These are phyloP conservation scores for Cenchrus purpureus DNA, from an alignment of 176 grass and related monocot genomes.

Conservation along the genomic window DNA sequence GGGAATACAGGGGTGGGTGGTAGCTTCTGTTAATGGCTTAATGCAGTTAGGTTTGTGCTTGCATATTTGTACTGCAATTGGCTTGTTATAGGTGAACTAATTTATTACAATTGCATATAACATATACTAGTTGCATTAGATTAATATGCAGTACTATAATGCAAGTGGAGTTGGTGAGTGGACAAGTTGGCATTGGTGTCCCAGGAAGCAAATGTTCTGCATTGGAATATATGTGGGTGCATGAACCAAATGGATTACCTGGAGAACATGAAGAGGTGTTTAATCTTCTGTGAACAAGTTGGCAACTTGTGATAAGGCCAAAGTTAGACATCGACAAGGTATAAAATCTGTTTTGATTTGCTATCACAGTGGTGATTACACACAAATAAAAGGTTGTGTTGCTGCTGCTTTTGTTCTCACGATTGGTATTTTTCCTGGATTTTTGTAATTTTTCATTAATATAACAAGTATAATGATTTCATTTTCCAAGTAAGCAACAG, in stretches of 20 bases:
- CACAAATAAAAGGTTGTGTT: background rate
- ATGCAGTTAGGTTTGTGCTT: background rate
- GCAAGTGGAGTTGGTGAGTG: constrained; percentile 33
- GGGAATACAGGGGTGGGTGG: background rate
- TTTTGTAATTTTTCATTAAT: background rate
- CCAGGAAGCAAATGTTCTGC: constrained; percentile 21
- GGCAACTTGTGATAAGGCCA: constrained; percentile 3
- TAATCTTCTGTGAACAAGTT: constrained; percentile 29
- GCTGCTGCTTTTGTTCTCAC: background rate
- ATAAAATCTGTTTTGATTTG: background rate
- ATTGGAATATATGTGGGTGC: constrained; percentile 42
- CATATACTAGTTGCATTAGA: constrained; percentile 3
- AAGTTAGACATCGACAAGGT: constrained; percentile 14
- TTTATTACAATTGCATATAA: constrained; percentile 2
- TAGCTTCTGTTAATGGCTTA: constrained; percentile 18
- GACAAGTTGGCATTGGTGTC: constrained; percentile 36
- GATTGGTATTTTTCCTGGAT: background rate
- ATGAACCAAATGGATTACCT: constrained; percentile 6
- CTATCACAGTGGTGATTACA: background rate
- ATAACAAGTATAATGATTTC: background rate
- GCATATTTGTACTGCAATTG: constrained; percentile 29
- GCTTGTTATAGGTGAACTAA: constrained; percentile 26
- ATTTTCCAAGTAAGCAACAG: background rate
- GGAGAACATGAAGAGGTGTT: background rate
- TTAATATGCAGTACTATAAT: background rate